A percentile compares a stretch with the other conserved stretches of the same genome.
Evolutionary conservation across 2,329 filamentous ascomycete genomes (phyloP).

Genomic region (Dactylonectria macrodidyma): DNA sequence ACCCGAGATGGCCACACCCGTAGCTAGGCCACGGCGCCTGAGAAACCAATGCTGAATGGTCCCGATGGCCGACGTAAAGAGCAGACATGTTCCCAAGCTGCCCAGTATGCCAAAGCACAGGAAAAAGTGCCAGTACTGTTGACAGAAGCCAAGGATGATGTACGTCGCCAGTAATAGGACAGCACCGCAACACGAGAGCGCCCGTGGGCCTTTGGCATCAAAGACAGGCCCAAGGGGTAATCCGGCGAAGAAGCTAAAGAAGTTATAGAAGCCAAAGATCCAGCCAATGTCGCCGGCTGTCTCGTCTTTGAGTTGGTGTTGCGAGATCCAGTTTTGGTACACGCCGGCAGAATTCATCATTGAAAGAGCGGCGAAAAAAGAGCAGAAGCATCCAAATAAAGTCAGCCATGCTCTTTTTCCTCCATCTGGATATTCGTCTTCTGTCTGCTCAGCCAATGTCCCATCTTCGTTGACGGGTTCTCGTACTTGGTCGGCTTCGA

Average conservation of each 20-base stretch:
- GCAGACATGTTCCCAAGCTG: constrained; percentile 9
- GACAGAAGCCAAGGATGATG: constrained; percentile 2
- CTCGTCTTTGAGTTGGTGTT: constrained; percentile 71
- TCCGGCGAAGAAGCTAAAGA: constrained; percentile 77
- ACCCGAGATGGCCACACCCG: constrained; percentile 81
- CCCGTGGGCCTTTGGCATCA: constrained; percentile 55
- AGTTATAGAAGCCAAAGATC: constrained; percentile 79
- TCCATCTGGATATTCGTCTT: constrained; percentile 68
- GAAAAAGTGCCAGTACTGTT: constrained; percentile 4
- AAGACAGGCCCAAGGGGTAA: constrained; percentile 79
- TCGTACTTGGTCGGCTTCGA: background rate
- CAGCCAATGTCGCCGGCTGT: constrained; percentile 73
- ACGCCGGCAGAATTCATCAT: constrained; percentile 75
- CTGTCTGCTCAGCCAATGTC: too few species aligned
- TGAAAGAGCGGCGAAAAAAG: constrained; percentile 73
- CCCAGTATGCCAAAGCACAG: constrained; percentile 19
- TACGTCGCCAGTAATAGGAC: background rate
- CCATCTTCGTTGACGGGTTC: background rate
- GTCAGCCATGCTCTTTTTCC: constrained; percentile 75
- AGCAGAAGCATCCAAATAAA: constrained; percentile 76
- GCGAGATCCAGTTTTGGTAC: constrained; percentile 74
- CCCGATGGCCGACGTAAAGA: constrained; percentile 20
- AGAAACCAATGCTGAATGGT: constrained; percentile 50
- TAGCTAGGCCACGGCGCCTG: constrained; percentile 76
- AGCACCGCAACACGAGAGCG: background rate